These are phyloP conservation scores for Tolypocladium tropicale DNA, from an alignment of 2,329 filamentous ascomycete genomes.

Conservation along the genomic window DNA sequence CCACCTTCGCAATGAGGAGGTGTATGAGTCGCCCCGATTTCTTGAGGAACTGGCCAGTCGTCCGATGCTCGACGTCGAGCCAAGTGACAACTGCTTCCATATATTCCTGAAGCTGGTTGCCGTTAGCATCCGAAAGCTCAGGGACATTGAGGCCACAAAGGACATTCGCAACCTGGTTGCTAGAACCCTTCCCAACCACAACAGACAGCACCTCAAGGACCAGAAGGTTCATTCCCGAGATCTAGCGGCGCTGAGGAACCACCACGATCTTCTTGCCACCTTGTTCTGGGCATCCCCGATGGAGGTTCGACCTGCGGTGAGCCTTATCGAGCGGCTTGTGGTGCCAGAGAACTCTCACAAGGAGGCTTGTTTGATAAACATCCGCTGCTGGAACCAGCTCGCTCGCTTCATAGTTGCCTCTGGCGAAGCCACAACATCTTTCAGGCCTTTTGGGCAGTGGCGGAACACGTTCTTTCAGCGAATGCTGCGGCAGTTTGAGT, in stretches of 20 bases:
- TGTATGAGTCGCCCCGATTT: conserved; percentile 49
- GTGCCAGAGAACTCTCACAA: conserved; percentile 51
- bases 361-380: conserved; percentile 53
- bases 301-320: conserved; percentile 40
- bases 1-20: conserved; percentile 55
- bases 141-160: conserved; percentile 36
- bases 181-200: conserved; percentile 55
- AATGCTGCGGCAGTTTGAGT: conserved; percentile 46
- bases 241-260: conserved; percentile 54
- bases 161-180: conserved; percentile 52
- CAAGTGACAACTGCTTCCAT: conserved; percentile 54
- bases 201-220: conserved; percentile 54
- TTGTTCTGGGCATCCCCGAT: conserved; percentile 54
- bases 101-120: conserved; percentile 56
- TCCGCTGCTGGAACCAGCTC: conserved; percentile 53
- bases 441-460: conserved; percentile 37
- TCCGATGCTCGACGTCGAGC: conserved; percentile 38
- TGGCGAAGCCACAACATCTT: conserved; percentile 34
- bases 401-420: conserved; percentile 45
- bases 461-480: conserved; percentile 47
- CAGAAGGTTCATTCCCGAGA: conserved; percentile 49
- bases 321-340: conserved; percentile 50
- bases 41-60: conserved; percentile 41
- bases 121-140: conserved; percentile 42
- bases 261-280: conserved; percentile 57